phyloP scores from a whole-genome alignment of 2,329 filamentous ascomycete species.

The Phaeosphaeriaceae sp. region DNA sequence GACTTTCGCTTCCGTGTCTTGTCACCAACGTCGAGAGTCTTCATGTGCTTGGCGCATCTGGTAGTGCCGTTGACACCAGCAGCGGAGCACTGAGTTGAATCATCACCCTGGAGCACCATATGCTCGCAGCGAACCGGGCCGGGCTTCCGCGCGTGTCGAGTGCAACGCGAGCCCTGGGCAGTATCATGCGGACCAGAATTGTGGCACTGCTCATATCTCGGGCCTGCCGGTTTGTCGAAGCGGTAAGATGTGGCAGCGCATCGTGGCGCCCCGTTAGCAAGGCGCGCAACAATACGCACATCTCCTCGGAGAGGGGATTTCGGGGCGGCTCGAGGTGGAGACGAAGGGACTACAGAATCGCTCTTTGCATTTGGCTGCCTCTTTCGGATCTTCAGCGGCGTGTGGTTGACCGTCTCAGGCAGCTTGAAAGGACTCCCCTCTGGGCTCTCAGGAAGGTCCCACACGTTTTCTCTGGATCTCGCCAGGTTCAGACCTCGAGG shows the following conservation, averaged over 20 bases:
- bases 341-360: not conserved
- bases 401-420: constrained; percentile 13
- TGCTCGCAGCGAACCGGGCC: constrained; percentile 6
- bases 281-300: not conserved
- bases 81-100: not conserved
- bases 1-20: not conserved
- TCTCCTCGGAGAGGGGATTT: not conserved
- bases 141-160: constrained; percentile 3
- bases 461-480: constrained; percentile 17
- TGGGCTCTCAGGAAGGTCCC: constrained; percentile 28
- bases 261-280: constrained; percentile 6
- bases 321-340: not conserved
- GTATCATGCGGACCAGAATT: constrained; percentile 3
- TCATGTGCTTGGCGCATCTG: not conserved
- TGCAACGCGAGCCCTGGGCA: constrained; percentile 4
- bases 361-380: constrained; percentile 6
- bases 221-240: constrained; percentile 2
- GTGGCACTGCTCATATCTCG: constrained; percentile 12
- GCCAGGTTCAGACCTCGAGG: constrained; percentile 12
- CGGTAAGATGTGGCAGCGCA: constrained; percentile 13
- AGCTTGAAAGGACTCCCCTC: constrained; percentile 20
- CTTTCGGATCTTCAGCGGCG: constrained; percentile 15
- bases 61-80: not conserved
- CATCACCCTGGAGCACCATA: not conserved
- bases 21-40: not conserved